A percentile compares a stretch with the other conserved stretches of the same genome.
These are phyloP conservation scores for Carex arenaria DNA, from an alignment of 202 grass and related monocot genomes.

Conservation along the genomic window DNA sequence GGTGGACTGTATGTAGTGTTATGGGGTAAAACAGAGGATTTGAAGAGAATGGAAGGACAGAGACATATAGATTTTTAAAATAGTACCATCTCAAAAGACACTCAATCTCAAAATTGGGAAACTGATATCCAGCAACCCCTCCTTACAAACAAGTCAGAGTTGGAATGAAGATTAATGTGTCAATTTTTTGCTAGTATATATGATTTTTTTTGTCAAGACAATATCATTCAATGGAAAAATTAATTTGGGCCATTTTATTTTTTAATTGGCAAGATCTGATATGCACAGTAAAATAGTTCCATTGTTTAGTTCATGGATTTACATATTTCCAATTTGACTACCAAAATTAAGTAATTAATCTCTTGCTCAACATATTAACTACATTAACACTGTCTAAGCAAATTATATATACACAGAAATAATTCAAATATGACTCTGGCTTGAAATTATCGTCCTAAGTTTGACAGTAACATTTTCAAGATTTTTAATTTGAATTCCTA, in stretches of 20 bases:
- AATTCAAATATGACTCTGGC: neutral
- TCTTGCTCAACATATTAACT: neutral
- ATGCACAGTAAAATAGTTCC: no score
- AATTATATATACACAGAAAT: neutral
- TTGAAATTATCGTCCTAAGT: neutral
- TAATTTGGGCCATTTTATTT: neutral
- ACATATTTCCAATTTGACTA: no score
- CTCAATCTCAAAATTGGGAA: neutral
- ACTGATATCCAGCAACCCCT: no score
- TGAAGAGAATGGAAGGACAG: neutral
- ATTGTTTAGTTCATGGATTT: no score
- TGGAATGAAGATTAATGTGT: no score
- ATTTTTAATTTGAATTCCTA: no score
- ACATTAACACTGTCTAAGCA: neutral
- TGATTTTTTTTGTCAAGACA: neutral
- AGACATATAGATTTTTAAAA: slow-evolving; percentile 8
- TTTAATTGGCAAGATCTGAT: neutral
- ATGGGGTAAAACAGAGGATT: slow-evolving; percentile 68
- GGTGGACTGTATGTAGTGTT: slow-evolving; percentile 50
- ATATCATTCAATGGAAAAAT: neutral
- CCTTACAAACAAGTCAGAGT: no score
- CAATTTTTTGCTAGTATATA: neutral
- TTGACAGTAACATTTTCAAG: neutral
- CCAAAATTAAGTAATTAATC: neutral
- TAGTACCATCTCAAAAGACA: slow-evolving; percentile 6